phyloP scores from a whole-genome alignment of 495 filamentous ascomycete species.

The Lepraria neglecta region DNA sequence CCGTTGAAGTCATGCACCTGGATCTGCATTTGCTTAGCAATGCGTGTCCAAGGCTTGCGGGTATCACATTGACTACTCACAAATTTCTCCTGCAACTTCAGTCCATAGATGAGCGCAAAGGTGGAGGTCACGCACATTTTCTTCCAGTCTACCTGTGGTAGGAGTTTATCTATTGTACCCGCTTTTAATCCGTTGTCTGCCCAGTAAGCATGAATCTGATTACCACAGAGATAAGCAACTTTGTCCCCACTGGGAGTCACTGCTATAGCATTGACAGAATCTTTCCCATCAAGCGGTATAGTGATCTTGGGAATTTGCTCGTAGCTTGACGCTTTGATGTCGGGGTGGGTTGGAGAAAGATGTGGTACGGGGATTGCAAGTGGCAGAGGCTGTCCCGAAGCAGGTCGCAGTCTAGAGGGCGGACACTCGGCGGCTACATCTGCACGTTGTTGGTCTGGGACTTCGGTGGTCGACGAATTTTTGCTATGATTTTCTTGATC shows the following conservation, averaged over 20 bases:
- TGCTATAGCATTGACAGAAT: slow-evolving; percentile 1
- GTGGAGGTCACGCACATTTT: slow-evolving; percentile 6
- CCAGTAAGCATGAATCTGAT: not conserved
- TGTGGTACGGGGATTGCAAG: not conserved
- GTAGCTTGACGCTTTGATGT: not conserved
- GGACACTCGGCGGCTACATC: not conserved
- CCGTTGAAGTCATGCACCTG: not conserved
- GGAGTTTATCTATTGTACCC: not conserved
- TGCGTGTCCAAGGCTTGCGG: not conserved
- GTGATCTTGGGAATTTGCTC: not conserved
- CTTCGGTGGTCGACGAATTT: not conserved
- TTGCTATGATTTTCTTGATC: not conserved
- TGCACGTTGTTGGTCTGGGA: not conserved
- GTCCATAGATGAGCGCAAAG: not conserved
- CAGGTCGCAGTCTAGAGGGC: not conserved
- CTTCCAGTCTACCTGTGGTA: not conserved
- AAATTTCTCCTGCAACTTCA: not conserved
- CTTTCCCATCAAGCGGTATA: not conserved
- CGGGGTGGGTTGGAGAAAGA: not conserved
- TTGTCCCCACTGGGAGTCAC: not conserved
- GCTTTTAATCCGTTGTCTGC: not conserved
- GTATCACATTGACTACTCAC: not conserved
- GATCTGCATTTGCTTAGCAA: not conserved
- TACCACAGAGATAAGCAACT: slow-evolving; percentile 6
- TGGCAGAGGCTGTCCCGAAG: not conserved